A percentile compares a stretch with the other conserved stretches of the same genome.
These are phyloP conservation scores for Boletus reticuloceps DNA, from an alignment of 768 basidiomycete species.

Conservation along the genomic window DNA sequence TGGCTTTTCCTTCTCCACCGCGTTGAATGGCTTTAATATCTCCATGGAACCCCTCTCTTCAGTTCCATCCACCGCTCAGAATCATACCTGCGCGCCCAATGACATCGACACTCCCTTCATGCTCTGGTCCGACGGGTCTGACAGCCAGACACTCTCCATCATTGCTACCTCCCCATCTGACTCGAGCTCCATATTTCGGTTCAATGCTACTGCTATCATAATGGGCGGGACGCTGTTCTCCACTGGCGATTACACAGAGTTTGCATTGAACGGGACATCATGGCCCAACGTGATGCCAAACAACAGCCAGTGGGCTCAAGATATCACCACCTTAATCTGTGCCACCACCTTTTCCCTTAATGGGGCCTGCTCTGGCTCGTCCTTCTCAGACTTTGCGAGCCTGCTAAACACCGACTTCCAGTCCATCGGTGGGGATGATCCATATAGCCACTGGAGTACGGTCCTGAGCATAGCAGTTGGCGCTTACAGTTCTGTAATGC, in stretches of 20 bases:
- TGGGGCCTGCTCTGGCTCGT: accelerated
- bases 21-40: slow-evolving; percentile 16
- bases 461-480: slow-evolving; percentile 4
- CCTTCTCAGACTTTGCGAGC: slow-evolving; percentile 6
- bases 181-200: not conserved
- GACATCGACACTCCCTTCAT: accelerated
- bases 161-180: not conserved
- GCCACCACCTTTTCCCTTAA: not conserved
- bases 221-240: slow-evolving; percentile 7
- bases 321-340: slow-evolving; percentile 17
- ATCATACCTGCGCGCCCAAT: not conserved
- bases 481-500: slow-evolving; percentile 2
- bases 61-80: slow-evolving; percentile 7
- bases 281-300: slow-evolving; percentile 7
- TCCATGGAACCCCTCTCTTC: slow-evolving; percentile 10
- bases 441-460: slow-evolving; percentile 1
- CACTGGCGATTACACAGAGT: slow-evolving; percentile 2
- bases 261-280: slow-evolving; percentile 13
- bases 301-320: slow-evolving; percentile 13
- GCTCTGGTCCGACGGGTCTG: slow-evolving; percentile 6
- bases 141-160: slow-evolving; percentile 11
- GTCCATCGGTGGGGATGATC: accelerated
- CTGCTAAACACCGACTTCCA: not conserved
- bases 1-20: not conserved
- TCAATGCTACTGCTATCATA: slow-evolving; percentile 9